phyloP scores from a whole-genome alignment of 371 early-diverging fungal species.

The Mucor indicus region DNA sequence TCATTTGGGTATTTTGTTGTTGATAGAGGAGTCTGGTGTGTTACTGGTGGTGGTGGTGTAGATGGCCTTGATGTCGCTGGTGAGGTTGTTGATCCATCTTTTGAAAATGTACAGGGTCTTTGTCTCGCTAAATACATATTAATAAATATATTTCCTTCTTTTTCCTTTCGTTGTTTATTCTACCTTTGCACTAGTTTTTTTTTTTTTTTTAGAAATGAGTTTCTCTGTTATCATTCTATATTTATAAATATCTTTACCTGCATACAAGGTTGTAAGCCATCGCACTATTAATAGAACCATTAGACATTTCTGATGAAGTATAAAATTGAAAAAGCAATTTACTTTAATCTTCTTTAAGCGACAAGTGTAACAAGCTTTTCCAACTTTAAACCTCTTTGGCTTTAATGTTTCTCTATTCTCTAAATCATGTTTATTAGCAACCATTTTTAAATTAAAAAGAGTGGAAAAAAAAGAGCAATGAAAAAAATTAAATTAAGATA shows the following conservation, averaged over 20 bases:
- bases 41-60: neutral
- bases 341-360: slow-evolving; percentile 43
- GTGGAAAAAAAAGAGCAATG: neutral
- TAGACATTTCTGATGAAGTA: neutral
- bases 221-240: neutral
- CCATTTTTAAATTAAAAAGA: neutral
- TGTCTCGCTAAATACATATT: slow-evolving; percentile 16
- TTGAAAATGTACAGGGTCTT: slow-evolving; percentile 30
- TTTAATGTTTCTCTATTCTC: slow-evolving; percentile 2
- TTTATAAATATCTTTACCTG: slow-evolving; percentile 30
- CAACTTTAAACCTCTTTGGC: slow-evolving; percentile 31
- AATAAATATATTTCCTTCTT: neutral
- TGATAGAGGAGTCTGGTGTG: too few relatives aligned
- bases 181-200: too few relatives aligned
- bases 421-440: neutral
- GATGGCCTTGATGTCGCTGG: neutral
- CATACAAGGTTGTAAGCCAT: slow-evolving; percentile 54
- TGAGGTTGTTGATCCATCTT: slow-evolving; percentile 18
- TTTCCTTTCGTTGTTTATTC: too few relatives aligned
- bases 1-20: too few relatives aligned
- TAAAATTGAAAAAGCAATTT: neutral
- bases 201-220: too few relatives aligned
- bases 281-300: slow-evolving; percentile 26
- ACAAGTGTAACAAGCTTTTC: slow-evolving; percentile 36
- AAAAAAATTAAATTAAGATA: too few relatives aligned